Base-by-base conservation (phyloP, 2,329 filamentous ascomycete genomes). In the Trichoderma arundinaceum region DNA sequence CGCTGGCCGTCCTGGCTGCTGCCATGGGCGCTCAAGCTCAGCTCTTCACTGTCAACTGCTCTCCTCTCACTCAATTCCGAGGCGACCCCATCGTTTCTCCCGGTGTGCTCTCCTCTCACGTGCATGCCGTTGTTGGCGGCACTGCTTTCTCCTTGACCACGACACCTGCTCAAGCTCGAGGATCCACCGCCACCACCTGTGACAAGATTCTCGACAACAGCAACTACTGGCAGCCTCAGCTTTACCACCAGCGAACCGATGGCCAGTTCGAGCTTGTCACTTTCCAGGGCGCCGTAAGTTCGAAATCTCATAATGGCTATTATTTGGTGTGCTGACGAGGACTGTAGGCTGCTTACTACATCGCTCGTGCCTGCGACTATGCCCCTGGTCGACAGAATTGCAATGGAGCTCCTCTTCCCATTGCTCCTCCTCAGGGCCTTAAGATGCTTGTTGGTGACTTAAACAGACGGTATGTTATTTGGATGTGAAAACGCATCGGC, bases 221-320 rank as follows among this genome's bases (percentile, higher is more conserved):
- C 64, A 89, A 86, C 72, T 91, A 92, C 77, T 91, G 89, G 89
- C 86, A 85, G 15, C 88, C 89, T 0, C 80, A 81, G 67, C 77
- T 91, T 1, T 78, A 76, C 69, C 80, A 79, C 65, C 76, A 83
- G 66, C 80, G 83, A 51, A 72, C 81, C 49, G 84, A 88, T 71
- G 87, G 87, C 12, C 84, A 79, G 63, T 87, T 89, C 41, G 76
- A 78, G 68, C 71, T 74, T 10, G 77, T 80, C 13, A 60, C 71
- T 1, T 77, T 74, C 68, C 69, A 73, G 58, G 73, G 73, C 44
- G 72, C 68, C 46, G 73, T 74, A 61, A 64, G 72, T 69, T 12
- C 2, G 10, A n/a, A 41, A 10, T 17, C 9, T 13, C 13, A 28
- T 9, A 15, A 10, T 13, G 19, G 22, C 22, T 4, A 28, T 28